phyloP scores from a whole-genome alignment of 2,329 filamentous ascomycete species.

The Ophiosphaerella korrae region DNA sequence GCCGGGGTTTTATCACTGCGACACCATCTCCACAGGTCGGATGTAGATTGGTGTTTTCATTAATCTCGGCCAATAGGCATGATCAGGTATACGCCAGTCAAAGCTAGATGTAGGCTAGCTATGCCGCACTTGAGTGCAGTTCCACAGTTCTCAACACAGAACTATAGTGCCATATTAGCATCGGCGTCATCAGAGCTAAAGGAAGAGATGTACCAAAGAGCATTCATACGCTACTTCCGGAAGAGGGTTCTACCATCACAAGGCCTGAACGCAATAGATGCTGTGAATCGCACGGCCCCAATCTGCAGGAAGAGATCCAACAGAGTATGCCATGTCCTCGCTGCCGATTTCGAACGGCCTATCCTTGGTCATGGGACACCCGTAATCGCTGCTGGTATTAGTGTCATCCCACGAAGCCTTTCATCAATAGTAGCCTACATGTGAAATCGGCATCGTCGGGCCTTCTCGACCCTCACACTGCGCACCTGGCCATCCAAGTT shows the following conservation, averaged over 20 bases:
- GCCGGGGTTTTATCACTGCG: slow-evolving; percentile 1
- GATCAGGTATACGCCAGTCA: no score
- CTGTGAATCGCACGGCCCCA: slow-evolving; percentile 1
- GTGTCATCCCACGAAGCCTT: neutral
- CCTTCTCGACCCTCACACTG: slow-evolving; percentile 19
- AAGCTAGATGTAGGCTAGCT: no score
- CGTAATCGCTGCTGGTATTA: slow-evolving; percentile 2
- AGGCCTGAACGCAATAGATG: neutral
- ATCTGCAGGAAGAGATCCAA: neutral
- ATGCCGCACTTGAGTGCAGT: no score
- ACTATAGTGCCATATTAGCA: no score
- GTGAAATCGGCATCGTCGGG: slow-evolving; percentile 25
- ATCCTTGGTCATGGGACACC: neutral
- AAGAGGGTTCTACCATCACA: neutral
- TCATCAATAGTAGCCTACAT: slow-evolving; percentile 13
- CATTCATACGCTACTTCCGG: no score
- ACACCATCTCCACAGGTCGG: neutral
- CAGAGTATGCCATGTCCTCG: neutral
- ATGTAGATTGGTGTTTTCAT: no score
- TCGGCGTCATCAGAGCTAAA: no score
- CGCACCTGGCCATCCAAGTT: slow-evolving; percentile 20
- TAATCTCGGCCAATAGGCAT: no score
- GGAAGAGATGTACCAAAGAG: no score
- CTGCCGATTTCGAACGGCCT: slow-evolving; percentile 2
- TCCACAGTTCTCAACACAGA: no score